Evolutionary conservation across 345 rosid genomes (phyloP).

Genomic region (Sonneratia alba): DNA sequence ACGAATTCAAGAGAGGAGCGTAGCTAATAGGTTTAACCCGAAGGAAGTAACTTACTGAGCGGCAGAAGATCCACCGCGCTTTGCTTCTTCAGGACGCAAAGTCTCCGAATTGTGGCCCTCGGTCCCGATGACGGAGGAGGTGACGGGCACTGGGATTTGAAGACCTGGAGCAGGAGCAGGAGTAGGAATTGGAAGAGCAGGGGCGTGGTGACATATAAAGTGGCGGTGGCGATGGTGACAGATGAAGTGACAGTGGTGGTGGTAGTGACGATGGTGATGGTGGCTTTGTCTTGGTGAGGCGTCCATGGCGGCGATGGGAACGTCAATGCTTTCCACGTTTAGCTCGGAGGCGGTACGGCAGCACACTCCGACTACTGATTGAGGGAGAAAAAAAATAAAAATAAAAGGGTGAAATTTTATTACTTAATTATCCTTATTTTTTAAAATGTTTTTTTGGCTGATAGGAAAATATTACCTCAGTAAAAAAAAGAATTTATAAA

Average conservation of each 20-base stretch:
- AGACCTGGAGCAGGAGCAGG: conserved; percentile 10
- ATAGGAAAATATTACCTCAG: too few relatives aligned
- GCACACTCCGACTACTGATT: too few relatives aligned
- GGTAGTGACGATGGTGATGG: conserved; percentile 7
- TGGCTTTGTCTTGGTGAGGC: neutral
- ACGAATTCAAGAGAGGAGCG: neutral
- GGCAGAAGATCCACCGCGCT: neutral
- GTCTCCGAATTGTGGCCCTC: neutral
- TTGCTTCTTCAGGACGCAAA: neutral
- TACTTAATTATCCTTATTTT: too few relatives aligned
- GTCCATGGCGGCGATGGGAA: neutral
- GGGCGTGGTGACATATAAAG: conserved; percentile 5
- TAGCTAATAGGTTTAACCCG: too few relatives aligned
- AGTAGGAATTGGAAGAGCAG: conserved; percentile 11
- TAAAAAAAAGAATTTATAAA: too few relatives aligned
- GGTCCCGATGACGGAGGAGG: neutral
- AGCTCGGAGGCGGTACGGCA: too few relatives aligned
- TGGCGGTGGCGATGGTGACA: conserved; percentile 11
- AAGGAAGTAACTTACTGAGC: conserved; percentile 4
- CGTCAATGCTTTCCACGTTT: too few relatives aligned
- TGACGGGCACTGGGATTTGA: conserved; percentile 3
- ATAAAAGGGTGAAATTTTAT: too few relatives aligned
- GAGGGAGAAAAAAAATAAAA: too few relatives aligned
- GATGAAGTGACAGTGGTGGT: conserved; percentile 4
- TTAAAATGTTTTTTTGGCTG: too few relatives aligned